Percentiles rank a stretch among this genome's conserved stretches.
Evolutionary conservation across 352 stramenopile species (phyloP).

Genomic region (Phytophthora nicotianae): DNA sequence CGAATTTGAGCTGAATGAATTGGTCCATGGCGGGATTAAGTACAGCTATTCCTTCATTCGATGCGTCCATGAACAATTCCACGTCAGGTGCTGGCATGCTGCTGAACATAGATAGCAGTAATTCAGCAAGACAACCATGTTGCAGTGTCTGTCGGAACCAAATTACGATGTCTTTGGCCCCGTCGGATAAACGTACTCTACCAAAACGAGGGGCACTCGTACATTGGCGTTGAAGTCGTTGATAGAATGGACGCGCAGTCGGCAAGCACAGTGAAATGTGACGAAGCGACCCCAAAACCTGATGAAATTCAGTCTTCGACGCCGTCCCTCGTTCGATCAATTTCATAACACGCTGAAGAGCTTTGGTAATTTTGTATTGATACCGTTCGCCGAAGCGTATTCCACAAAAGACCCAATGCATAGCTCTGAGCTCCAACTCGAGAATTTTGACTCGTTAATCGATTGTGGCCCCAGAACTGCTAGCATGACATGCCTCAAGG

Average conservation of each 20-base stretch:
- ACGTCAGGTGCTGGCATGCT: not conserved
- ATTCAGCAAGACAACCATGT: constrained; percentile 7
- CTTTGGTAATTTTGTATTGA: constrained; percentile 37
- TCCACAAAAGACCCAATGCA: constrained; percentile 18
- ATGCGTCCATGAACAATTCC: constrained; percentile 23
- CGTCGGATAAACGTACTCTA: not conserved
- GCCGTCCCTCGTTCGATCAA: not conserved
- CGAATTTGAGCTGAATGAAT: no score
- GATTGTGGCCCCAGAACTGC: constrained; percentile 19
- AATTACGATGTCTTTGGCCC: not conserved
- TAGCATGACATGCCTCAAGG: constrained; percentile 27
- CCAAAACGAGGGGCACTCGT: constrained; percentile 1
- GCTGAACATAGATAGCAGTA: constrained; percentile 16
- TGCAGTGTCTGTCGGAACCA: constrained; percentile 17
- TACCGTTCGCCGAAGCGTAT: constrained; percentile 9
- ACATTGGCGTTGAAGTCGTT: constrained; percentile 11
- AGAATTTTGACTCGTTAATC: constrained; percentile 40
- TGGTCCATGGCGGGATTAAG: constrained; percentile 19
- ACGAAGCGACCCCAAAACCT: constrained; percentile 30
- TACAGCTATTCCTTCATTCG: constrained; percentile 3
- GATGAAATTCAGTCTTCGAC: constrained; percentile 9
- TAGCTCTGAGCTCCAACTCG: constrained; percentile 9
- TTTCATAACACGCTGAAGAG: not conserved
- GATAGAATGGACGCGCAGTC: constrained; percentile 26
- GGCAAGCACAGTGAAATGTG: constrained; percentile 27